A percentile compares a stretch with the other conserved stretches of the same genome.
Evolutionary conservation across 2,329 filamentous ascomycete genomes (phyloP).

Genomic region (Fusarium incarnatum): DNA sequence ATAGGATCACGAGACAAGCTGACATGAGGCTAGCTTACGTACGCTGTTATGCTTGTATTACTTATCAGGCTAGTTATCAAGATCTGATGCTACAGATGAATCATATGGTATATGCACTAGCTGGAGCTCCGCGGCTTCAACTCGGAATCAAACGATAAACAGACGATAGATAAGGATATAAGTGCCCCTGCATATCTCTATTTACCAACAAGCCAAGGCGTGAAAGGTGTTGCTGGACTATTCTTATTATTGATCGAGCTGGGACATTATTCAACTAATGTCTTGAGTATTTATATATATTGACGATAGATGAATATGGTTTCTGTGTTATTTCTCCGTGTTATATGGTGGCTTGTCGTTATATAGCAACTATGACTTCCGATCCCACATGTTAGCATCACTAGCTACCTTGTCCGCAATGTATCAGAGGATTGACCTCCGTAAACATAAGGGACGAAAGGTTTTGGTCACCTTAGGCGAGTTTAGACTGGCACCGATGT

Average conservation of each 20-base stretch:
- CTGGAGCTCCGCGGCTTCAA: fast-evolving
- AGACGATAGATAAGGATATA: background rate
- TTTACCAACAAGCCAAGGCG: background rate
- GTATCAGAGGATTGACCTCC: fast-evolving
- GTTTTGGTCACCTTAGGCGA: fast-evolving
- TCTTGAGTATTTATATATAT: background rate
- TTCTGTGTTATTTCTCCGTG: fast-evolving
- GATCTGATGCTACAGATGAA: background rate
- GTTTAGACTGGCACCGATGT: background rate
- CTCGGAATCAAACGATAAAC: background rate
- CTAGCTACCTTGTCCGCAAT: background rate
- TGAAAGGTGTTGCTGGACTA: background rate
- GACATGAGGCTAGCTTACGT: background rate
- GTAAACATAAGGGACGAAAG: background rate
- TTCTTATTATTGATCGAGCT: background rate
- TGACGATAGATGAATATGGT: background rate
- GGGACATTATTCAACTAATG: background rate
- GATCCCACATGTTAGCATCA: background rate
- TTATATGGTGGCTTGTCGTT: background rate
- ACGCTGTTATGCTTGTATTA: background rate
- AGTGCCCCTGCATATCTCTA: background rate
- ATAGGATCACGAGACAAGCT: background rate
- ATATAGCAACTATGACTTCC: background rate
- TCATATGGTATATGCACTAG: background rate
- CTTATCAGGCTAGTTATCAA: background rate